Base-by-base conservation (phyloP, 768 basidiomycete species). In the Dacryopinax spathularia region DNA sequence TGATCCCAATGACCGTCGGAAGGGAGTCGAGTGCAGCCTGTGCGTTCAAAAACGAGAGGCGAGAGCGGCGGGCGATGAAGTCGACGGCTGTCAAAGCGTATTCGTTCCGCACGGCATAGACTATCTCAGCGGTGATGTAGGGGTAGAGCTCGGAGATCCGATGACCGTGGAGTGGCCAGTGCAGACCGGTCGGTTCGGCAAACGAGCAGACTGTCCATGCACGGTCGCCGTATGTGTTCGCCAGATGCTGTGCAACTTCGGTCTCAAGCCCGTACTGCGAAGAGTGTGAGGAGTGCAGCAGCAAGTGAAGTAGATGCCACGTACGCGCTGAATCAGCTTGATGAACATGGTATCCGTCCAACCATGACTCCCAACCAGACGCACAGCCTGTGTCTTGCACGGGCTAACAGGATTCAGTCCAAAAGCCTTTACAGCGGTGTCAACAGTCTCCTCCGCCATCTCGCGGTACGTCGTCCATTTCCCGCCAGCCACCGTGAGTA, bases 381-480 rank as follows among this genome's bases (percentile, higher is more conserved):
- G 84, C 70, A 96, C 72, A 56, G 79, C 79, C 44, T 88, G 86
- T 33, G 95, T 97, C 48, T 88, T 81, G 71, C 91, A 93, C 7
- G 79, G 82, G 29, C 77, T 81, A 63, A 73, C 79, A 0, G 76
- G 76, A 70, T 82, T 76, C 63, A 98, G 76, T 31, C 76, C 79
- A 76, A 89, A 96, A 37, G 81, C 81, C 73, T 88, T 81, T 65
- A 97, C 80, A 12, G 95, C 94, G 65, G 80, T 78, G 73, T 97
- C 89, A 44, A 97, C 87, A 0, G 92, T 88, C 77, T 98, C 95
- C 77, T 92, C 81, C 25, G 95, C 92, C 95, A 98, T 96, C 33
- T 85, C 86, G 60, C 89, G 79, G 77, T 97, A 99, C 59, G 95
- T 97, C 65, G 95, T 99, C 95, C 95, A 99, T 75, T 99, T 99